phyloP scores from a whole-genome alignment of 768 basidiomycete species.

The Tephrocybe sp. region DNA sequence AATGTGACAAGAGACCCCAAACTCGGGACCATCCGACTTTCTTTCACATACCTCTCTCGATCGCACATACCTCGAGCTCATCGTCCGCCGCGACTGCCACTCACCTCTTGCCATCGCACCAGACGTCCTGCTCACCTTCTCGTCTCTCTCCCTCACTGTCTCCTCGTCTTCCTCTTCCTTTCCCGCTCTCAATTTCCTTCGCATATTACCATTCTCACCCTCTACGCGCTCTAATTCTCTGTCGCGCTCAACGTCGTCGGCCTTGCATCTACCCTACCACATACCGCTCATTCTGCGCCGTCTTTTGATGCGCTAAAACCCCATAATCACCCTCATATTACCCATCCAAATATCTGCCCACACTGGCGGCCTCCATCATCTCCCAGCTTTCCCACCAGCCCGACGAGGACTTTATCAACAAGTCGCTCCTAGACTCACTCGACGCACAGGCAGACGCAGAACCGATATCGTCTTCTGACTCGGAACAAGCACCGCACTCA shows the following conservation, averaged over 20 bases:
- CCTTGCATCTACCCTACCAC: slow-evolving; percentile 11
- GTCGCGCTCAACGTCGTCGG: slow-evolving; percentile 12
- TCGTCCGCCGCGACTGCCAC: slow-evolving; percentile 26
- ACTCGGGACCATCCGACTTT: slow-evolving; percentile 46
- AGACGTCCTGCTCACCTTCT: slow-evolving; percentile 16
- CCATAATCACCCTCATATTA: slow-evolving; percentile 13
- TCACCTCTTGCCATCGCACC: slow-evolving; percentile 19
- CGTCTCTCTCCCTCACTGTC: slow-evolving; percentile 12
- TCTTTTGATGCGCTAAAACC: slow-evolving; percentile 32
- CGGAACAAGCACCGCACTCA: slow-evolving; percentile 44
- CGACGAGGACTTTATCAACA: slow-evolving; percentile 86
- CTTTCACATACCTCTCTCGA: slow-evolving; percentile 51
- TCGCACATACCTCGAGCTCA: slow-evolving; percentile 37
- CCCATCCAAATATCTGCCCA: slow-evolving; percentile 33
- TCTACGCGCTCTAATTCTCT: slow-evolving; percentile 23
- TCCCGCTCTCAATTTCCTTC: slow-evolving; percentile 4
- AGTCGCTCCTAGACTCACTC: slow-evolving; percentile 77
- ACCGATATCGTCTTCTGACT: slow-evolving; percentile 53
- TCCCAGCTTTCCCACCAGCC: slow-evolving; percentile 37
- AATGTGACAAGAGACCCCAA: slow-evolving; percentile 38
- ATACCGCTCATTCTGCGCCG: slow-evolving; percentile 14
- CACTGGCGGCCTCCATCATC: slow-evolving; percentile 48
- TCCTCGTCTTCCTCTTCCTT: slow-evolving; percentile 8
- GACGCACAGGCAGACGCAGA: slow-evolving; percentile 84
- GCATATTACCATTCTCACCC: slow-evolving; percentile 15